These are phyloP conservation scores for Xylariaceae sp. DNA, from an alignment of 2,329 filamentous ascomycete species.

Conservation along the genomic window DNA sequence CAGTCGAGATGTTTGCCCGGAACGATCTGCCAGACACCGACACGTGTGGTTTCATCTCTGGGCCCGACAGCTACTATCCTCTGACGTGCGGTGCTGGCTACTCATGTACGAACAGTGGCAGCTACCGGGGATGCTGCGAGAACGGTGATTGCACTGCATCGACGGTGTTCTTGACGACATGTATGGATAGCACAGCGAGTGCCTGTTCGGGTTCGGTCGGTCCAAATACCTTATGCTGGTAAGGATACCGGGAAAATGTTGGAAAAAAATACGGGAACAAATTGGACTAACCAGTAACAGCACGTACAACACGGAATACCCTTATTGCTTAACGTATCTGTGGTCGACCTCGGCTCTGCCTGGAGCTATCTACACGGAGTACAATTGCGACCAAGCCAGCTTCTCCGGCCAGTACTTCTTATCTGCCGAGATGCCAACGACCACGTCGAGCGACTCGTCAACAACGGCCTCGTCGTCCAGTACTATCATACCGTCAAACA, in stretches of 20 bases:
- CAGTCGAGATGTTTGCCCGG: not conserved
- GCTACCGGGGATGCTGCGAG: slow-evolving; percentile 15
- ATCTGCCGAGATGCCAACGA: slow-evolving; percentile 5
- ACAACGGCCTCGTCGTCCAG: not conserved
- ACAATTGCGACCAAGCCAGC: slow-evolving; percentile 12
- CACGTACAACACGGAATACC: slow-evolving; percentile 3
- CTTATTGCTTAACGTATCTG: slow-evolving; percentile 16
- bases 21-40: not conserved
- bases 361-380: slow-evolving; percentile 21
- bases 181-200: slow-evolving; percentile 10
- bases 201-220: slow-evolving; percentile 6
- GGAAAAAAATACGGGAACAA: not conserved
- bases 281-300: not conserved
- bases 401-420: slow-evolving; percentile 11
- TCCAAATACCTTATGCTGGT: slow-evolving; percentile 15
- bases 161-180: slow-evolving; percentile 9
- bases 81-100: slow-evolving; percentile 6
- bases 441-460: not conserved
- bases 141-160: slow-evolving; percentile 7
- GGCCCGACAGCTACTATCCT: slow-evolving; percentile 4
- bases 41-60: slow-evolving; percentile 7
- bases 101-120: slow-evolving; percentile 16
- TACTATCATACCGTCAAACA: not conserved
- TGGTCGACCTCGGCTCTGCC: slow-evolving; percentile 16
- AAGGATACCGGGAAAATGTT: not conserved